phyloP scores from a whole-genome alignment of 106 monocot species.

The Dendrobium officinale region DNA sequence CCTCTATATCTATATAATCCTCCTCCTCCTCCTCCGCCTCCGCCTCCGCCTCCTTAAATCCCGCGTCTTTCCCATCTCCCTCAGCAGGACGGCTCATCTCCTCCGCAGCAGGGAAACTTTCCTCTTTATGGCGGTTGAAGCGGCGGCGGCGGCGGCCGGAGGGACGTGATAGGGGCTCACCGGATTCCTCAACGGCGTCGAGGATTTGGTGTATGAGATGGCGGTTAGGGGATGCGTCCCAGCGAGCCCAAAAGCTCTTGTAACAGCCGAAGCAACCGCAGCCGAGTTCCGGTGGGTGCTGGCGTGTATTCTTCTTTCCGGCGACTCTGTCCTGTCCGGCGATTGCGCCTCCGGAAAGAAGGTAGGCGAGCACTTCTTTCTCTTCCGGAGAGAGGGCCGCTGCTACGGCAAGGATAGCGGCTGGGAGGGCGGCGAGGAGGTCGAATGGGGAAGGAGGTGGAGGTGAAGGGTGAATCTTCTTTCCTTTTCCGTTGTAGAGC shows the following conservation, averaged over 20 bases:
- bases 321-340: neutral
- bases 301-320: neutral
- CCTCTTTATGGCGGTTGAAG: neutral
- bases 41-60: constrained; percentile 5
- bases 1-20: neutral
- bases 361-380: constrained; percentile 38
- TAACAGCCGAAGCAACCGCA: constrained; percentile 53
- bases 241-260: constrained; percentile 54
- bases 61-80: constrained; percentile 1
- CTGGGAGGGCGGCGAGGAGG: constrained; percentile 20
- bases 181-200: constrained; percentile 32
- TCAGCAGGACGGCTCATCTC: neutral
- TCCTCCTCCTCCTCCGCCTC: neutral
- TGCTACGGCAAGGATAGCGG: constrained; percentile 32
- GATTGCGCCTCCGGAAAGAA: constrained; percentile 11
- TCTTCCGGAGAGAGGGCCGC: constrained; percentile 35
- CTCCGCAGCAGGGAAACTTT: neutral
- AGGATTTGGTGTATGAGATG: constrained; percentile 42
- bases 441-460: neutral
- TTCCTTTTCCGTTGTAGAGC: constrained; percentile 14
- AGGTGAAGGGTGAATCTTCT: constrained; percentile 31
- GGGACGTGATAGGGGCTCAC: neutral
- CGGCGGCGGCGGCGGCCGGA: constrained; percentile 8
- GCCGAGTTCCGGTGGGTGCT: constrained; percentile 28
- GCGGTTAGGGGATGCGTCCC: constrained; percentile 45